Evolutionary conservation across 495 filamentous ascomycete genomes (phyloP).

Genomic region (Penicillium argentinense): DNA sequence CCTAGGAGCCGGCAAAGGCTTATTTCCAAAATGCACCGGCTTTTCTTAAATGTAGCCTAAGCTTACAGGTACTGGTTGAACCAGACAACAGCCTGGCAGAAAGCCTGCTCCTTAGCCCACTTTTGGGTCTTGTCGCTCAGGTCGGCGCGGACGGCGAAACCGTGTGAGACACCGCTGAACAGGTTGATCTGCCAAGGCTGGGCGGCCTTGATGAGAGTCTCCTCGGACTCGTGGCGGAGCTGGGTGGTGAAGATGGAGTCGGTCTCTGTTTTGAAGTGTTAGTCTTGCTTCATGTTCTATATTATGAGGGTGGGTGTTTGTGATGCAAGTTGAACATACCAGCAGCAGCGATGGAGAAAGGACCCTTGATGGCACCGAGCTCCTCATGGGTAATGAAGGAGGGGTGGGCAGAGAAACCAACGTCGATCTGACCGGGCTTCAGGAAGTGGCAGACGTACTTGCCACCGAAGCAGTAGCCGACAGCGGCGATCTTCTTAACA

Average conservation of each 20-base stretch:
- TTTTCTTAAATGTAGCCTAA: not conserved
- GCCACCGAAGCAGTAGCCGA: slow-evolving; percentile 50
- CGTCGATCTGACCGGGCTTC: slow-evolving; percentile 53
- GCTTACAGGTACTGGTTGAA: slow-evolving; percentile 62
- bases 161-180: slow-evolving; percentile 73
- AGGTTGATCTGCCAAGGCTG: slow-evolving; percentile 80
- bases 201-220: slow-evolving; percentile 58
- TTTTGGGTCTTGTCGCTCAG: slow-evolving; percentile 57
- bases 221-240: slow-evolving; percentile 65
- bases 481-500: slow-evolving; percentile 65
- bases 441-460: slow-evolving; percentile 49
- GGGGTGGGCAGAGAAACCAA: slow-evolving; percentile 76
- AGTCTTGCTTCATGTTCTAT: not conserved
- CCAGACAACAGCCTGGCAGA: slow-evolving; percentile 77
- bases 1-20: not conserved
- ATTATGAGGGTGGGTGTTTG: not conserved
- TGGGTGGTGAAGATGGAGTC: slow-evolving; percentile 76
- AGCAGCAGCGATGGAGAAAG: slow-evolving; percentile 73
- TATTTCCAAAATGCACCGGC: not conserved
- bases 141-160: slow-evolving; percentile 76
- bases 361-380: slow-evolving; percentile 65
- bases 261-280: slow-evolving; percentile 55
- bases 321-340: too few relatives aligned
- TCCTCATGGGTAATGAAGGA: slow-evolving; percentile 76
- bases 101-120: slow-evolving; percentile 85